phyloP scores from a whole-genome alignment of 1,284 basidiomycete species.

The Ceratobasidium sp. region DNA sequence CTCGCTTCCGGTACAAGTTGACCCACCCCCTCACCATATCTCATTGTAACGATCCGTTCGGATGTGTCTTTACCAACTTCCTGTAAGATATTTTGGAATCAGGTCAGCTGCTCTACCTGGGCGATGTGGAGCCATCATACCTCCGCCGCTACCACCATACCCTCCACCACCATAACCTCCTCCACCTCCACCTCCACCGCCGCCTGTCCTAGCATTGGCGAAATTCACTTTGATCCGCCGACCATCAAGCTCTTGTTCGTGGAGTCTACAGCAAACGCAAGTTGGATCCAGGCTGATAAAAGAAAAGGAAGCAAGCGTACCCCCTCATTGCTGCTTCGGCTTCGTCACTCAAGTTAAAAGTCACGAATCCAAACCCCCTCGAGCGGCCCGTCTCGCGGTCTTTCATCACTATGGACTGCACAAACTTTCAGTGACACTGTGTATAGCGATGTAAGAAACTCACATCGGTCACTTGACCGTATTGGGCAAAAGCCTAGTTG shows the following conservation, averaged over 20 bases:
- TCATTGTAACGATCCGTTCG: too few species aligned
- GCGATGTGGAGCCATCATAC: too few species aligned
- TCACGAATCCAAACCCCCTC: conserved; percentile 97
- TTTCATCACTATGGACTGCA: conserved; percentile 90
- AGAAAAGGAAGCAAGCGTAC: not conserved
- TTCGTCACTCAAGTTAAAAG: conserved; percentile 86
- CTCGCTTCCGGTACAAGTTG: too few species aligned
- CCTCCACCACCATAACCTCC: not conserved
- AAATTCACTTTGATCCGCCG: conserved; percentile 93
- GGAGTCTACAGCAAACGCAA: conserved; percentile 56
- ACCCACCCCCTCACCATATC: too few species aligned
- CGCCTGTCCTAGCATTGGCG: conserved; percentile 63
- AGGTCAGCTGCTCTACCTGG: too few species aligned
- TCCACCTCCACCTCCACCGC: conserved; percentile 44
- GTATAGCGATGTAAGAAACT: conserved; percentile 5
- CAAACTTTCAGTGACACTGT: not conserved
- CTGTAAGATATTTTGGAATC: too few species aligned
- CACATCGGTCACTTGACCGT: conserved; percentile 37
- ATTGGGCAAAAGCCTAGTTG: conserved; percentile 10
- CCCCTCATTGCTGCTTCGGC: conserved; percentile 88
- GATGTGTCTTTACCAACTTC: too few species aligned
- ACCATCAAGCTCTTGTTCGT: conserved; percentile 95
- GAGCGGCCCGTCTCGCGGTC: conserved; percentile 97
- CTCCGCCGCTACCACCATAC: not conserved
- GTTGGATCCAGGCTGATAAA: not conserved